A percentile compares a stretch with the other conserved stretches of the same genome.
Conservation (phyloP, 2,329 filamentous ascomycete genomes). For the Clarireedia sp. region DNA sequence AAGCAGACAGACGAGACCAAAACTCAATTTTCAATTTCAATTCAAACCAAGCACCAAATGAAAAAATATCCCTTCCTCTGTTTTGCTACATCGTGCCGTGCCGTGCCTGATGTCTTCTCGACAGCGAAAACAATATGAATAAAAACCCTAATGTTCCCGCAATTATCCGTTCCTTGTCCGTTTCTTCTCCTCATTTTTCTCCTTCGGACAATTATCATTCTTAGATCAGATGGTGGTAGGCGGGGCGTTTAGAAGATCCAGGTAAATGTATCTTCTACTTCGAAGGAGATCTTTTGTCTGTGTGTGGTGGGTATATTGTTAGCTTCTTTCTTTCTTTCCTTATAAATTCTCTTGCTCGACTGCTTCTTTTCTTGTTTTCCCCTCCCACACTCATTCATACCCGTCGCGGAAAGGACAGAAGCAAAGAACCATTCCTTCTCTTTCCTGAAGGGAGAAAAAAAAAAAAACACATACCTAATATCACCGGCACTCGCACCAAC, state of each 20-base stretch:
- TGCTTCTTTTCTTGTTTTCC: constrained; percentile 1
- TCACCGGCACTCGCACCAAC: constrained; percentile 55
- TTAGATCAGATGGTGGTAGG: not conserved
- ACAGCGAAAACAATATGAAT: too few species aligned
- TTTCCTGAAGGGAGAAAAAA: not conserved
- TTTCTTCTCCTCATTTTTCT: not conserved
- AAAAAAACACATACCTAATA: constrained; percentile 45
- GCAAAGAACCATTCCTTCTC: not conserved
- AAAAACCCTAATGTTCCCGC: not conserved
- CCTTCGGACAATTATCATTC: not conserved
- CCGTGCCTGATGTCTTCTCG: too few species aligned
- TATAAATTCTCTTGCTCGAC: constrained; percentile 4
- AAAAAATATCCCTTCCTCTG: too few species aligned
- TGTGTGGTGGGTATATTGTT: not conserved
- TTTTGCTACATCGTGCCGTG: too few species aligned
- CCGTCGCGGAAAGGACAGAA: not conserved
- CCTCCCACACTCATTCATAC: not conserved
- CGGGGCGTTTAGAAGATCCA: constrained; percentile 38
- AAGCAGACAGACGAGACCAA: too few species aligned
- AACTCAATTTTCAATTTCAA: too few species aligned
- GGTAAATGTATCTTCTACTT: constrained; percentile 56
- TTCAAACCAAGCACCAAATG: too few species aligned
- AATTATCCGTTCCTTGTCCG: not conserved
- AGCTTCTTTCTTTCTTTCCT: too few species aligned
- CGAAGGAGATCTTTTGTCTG: constrained; percentile 44